Evolutionary conservation across 2,329 filamentous ascomycete species (phyloP), one percentile per base, ranked within the genome.

Genomic region (Sarocladium strictum): DNA sequence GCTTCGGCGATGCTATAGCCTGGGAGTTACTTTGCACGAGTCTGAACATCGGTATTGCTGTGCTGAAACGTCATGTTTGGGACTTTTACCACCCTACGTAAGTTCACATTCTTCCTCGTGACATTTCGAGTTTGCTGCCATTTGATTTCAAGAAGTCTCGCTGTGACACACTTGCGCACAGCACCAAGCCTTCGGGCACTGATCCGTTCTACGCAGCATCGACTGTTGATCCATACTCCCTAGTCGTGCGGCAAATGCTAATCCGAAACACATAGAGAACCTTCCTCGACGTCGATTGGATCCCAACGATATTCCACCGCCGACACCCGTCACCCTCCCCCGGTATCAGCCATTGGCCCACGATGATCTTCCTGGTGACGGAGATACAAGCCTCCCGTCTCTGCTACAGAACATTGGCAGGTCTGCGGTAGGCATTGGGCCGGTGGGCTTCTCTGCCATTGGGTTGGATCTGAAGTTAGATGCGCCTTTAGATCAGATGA

Each of bases 401-500:
- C 64, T 84, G 40, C 70, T 86, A 32, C 78, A 81, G 62, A 69
- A 67, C 29, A 76, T 83, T 26, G 74, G 80, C 53, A 77, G 83
- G 37, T 77, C 80, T 10, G 61, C 63, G 19, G 58, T 29, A 19
- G 40, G 62, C 27, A 58, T 72, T 9, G 69, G 69, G 14, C 64
- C 76, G 40, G 62, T 72, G 38, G 76, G 84, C 57, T 77, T 86
- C 54, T 72, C 77, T 56, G 81, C 81, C 11, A 72, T 86, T 35
- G 81, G 81, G 3, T 70, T 84, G 29, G 75, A 83, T 60, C 69
- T 85, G 60, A 75, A 75, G 58, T 63, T 73, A 27, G 73, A 84
- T 64, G 76, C 72, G 24, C 61, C 72, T n/a, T 60, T 72, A 12
- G 64, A 71, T 53, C 71, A 79, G 17, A 64, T 86, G 43, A 66